Conservation (phyloP, 441 rosid genomes). For the Populus tomentosa region DNA sequence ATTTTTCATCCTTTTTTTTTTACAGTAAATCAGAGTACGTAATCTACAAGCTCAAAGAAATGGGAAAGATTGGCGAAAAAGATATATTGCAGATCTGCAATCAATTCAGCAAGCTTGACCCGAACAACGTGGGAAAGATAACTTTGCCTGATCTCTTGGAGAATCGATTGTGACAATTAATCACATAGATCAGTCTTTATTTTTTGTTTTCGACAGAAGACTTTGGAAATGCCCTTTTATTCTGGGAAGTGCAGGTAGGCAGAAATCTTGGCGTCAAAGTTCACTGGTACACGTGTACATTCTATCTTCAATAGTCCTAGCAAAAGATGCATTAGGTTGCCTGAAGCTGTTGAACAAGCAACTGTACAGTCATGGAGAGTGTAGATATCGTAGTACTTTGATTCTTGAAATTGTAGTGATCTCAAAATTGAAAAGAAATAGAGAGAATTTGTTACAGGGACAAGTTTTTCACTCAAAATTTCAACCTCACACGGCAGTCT, state of each 20-base stretch:
- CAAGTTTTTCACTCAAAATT: too few relatives aligned
- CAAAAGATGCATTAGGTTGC: neutral
- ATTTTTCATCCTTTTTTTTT: neutral
- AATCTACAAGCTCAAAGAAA: slow-evolving; percentile 85
- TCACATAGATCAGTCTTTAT: neutral
- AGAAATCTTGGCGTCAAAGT: neutral
- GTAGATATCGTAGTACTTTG: neutral
- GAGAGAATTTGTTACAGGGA: too few relatives aligned
- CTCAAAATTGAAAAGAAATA: neutral
- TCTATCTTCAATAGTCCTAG: neutral
- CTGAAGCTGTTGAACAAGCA: neutral
- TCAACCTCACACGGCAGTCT: too few relatives aligned
- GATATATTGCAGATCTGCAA: slow-evolving; percentile 64
- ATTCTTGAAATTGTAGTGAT: neutral
- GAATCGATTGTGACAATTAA: slow-evolving; percentile 28
- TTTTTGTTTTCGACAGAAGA: neutral
- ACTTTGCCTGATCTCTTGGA: slow-evolving; percentile 68
- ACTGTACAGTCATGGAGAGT: slow-evolving; percentile 3
- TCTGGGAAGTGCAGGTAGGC: neutral
- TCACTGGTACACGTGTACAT: neutral
- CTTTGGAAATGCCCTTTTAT: neutral
- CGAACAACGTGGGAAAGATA: slow-evolving; percentile 78
- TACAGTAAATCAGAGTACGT: slow-evolving; percentile 89
- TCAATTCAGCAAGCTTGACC: slow-evolving; percentile 73
- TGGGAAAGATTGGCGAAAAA: slow-evolving; percentile 80